phyloP scores from a whole-genome alignment of 2,329 filamentous ascomycete species.

The Metarhizium anisopliae region DNA sequence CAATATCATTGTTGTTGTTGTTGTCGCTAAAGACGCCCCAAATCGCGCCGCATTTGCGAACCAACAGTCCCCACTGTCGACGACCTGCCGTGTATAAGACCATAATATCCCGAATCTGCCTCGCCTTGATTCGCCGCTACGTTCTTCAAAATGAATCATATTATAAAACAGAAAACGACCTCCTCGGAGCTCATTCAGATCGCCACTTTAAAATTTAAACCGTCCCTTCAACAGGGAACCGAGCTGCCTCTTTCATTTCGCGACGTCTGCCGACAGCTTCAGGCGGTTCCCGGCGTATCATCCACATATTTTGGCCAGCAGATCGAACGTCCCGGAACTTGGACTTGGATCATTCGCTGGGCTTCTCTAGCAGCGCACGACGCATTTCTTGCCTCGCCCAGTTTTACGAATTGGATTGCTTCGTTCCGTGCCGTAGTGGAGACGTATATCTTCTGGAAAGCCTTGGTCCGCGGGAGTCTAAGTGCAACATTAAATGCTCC shows the following conservation, averaged over 20 bases:
- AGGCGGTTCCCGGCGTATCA: constrained; percentile 22
- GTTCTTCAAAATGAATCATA: constrained; percentile 5
- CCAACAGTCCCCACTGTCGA: no score
- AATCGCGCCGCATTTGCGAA: no score
- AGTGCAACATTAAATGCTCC: constrained; percentile 24
- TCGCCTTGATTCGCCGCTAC: background rate
- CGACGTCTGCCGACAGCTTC: constrained; percentile 18
- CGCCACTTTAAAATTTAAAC: constrained; percentile 23
- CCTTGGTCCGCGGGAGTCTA: constrained; percentile 12
- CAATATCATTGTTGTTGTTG: no score
- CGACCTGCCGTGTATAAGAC: background rate
- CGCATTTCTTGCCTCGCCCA: constrained; percentile 31
- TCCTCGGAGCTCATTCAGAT: constrained; percentile 19
- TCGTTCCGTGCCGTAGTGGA: constrained; percentile 23
- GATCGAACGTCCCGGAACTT: constrained; percentile 23
- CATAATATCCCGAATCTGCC: background rate
- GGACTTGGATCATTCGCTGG: constrained; percentile 26
- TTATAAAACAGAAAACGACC: constrained; percentile 16
- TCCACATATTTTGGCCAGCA: constrained; percentile 25
- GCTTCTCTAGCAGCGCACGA: constrained; percentile 21
- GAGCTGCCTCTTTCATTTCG: constrained; percentile 9
- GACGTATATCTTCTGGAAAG: constrained; percentile 14
- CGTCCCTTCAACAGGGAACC: constrained; percentile 15
- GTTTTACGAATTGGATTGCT: constrained; percentile 30
- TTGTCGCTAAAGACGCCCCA: no score